A percentile compares a stretch with the other conserved stretches of the same genome.
These are phyloP conservation scores for Eutrema salsugineum DNA, from an alignment of 441 rosid genomes.

Conservation along the genomic window DNA sequence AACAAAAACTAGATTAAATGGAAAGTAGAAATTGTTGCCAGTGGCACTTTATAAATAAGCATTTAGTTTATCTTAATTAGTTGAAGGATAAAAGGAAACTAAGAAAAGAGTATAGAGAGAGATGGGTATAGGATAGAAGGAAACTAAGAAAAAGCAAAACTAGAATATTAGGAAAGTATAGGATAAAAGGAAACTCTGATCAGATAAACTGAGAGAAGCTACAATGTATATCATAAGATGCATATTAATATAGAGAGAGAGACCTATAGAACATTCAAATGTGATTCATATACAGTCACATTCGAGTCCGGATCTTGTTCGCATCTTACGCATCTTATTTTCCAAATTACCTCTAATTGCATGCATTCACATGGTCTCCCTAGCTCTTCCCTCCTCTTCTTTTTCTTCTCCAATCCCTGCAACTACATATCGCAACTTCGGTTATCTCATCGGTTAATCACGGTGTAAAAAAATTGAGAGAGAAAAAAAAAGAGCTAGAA, in stretches of 20 bases:
- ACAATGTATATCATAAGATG: background rate
- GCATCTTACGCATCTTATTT: constrained; percentile 23
- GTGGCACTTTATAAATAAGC: background rate
- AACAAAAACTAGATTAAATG: background rate
- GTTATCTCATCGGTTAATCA: background rate
- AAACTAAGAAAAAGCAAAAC: background rate
- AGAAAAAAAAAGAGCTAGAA: background rate
- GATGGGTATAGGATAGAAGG: too few relatives aligned
- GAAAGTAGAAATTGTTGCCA: background rate
- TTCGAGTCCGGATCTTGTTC: background rate
- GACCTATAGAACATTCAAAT: background rate
- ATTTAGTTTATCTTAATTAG: too few relatives aligned
- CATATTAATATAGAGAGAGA: background rate
- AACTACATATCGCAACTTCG: background rate
- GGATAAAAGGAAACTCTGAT: background rate
- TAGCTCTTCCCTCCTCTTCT: background rate
- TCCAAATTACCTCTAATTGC: constrained; percentile 16
- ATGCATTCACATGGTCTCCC: constrained; percentile 18
- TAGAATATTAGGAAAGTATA: background rate
- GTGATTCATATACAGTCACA: background rate
- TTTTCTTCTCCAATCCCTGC: background rate
- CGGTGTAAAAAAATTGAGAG: background rate
- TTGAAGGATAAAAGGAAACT: background rate
- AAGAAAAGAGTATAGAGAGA: too few relatives aligned
- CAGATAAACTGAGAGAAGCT: background rate